A percentile compares a stretch with the other conserved stretches of the same genome.
Conservation (phyloP, 2,329 filamentous ascomycete genomes). For the Aureobasidium sp. region DNA sequence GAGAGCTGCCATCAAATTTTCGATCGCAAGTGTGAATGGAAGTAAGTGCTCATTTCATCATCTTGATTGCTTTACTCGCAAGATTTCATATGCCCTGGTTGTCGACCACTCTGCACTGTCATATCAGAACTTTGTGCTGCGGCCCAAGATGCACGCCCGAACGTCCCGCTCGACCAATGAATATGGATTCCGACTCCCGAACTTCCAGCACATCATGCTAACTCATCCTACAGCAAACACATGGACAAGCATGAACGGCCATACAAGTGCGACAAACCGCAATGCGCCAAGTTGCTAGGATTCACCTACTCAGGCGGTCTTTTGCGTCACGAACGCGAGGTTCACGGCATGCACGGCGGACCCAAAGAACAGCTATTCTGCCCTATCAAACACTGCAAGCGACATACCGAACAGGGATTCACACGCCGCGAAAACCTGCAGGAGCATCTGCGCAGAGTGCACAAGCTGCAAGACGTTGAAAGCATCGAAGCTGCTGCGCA, state of each 20-base stretch:
- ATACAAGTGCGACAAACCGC: constrained; percentile 74
- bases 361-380: constrained; percentile 83
- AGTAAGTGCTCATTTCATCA: constrained; percentile 49
- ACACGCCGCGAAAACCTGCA: constrained; percentile 89
- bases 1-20: constrained; percentile 41
- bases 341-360: constrained; percentile 82
- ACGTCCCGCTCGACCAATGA: not conserved
- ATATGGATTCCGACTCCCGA: not conserved
- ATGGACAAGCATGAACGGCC: constrained; percentile 97
- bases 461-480: constrained; percentile 33
- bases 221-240: constrained; percentile 61
- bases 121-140: not conserved
- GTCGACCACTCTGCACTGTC: not conserved
- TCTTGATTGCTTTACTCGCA: not conserved
- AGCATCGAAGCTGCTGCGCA: constrained; percentile 8
- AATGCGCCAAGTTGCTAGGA: constrained; percentile 83
- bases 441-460: constrained; percentile 86
- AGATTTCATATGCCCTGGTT: not conserved
- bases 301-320: constrained; percentile 94
- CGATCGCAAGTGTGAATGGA: constrained; percentile 84
- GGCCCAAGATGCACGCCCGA: not conserved
- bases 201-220: constrained; percentile 15
- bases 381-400: constrained; percentile 70
- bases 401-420: constrained; percentile 71
- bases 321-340: constrained; percentile 82